phyloP scores from a whole-genome alignment of 2,329 filamentous ascomycete genomes.

The Nannizzia gypsea region DNA sequence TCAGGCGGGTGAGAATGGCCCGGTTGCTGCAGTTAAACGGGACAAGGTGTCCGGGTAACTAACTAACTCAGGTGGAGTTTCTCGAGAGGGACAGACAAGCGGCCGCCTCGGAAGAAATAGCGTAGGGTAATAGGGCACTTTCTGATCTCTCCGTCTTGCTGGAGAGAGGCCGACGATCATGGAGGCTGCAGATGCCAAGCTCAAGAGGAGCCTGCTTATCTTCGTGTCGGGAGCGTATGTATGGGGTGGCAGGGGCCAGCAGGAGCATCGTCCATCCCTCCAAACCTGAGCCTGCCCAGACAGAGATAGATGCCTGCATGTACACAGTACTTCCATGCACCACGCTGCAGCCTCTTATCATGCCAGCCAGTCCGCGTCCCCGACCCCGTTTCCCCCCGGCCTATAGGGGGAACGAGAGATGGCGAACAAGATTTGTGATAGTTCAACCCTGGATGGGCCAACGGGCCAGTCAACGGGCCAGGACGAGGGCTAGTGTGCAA shows the following conservation, averaged over 20 bases:
- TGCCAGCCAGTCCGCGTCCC: not conserved
- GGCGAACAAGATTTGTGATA: not conserved
- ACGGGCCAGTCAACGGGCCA: not conserved
- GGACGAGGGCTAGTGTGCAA: constrained; percentile 2
- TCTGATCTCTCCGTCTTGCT: too few species aligned
- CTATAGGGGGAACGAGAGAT: not conserved
- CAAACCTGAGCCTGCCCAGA: not conserved
- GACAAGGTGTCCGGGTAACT: too few species aligned
- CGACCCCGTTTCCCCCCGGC: not conserved
- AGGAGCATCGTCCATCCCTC: not conserved
- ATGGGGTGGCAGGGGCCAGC: not conserved
- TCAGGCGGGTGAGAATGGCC: too few species aligned
- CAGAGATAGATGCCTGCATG: not conserved
- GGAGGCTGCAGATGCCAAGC: not conserved
- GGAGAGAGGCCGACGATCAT: not conserved
- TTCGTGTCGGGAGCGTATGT: not conserved
- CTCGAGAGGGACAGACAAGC: too few species aligned
- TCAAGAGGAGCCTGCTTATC: not conserved
- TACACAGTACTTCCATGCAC: not conserved
- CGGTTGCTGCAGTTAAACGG: too few species aligned
- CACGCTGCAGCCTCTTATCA: not conserved
- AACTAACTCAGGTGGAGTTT: too few species aligned
- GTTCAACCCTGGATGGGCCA: not conserved
- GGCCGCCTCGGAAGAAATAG: too few species aligned
- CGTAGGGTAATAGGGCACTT: too few species aligned